phyloP scores from a whole-genome alignment of 208 protist species.

The Sergeia podlipaevii region DNA sequence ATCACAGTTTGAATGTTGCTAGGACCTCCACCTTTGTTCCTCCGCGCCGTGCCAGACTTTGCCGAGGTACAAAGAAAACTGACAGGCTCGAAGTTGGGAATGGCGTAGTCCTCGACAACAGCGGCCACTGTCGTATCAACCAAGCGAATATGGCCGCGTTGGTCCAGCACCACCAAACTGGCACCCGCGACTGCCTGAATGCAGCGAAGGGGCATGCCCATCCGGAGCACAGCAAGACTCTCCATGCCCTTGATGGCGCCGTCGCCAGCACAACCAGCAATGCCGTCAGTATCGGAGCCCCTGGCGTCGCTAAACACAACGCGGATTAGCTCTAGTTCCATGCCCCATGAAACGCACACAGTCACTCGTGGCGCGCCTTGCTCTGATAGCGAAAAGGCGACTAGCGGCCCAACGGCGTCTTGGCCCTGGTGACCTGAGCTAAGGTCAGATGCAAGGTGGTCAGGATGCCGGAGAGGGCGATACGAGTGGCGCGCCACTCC shows the following conservation, averaged over 20 bases:
- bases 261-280: no score
- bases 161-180: constrained; percentile 44
- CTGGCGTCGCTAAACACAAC: constrained; percentile 26
- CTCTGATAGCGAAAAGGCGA: constrained; percentile 41
- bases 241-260: constrained; percentile 22
- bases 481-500: constrained; percentile 32
- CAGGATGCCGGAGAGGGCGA: constrained; percentile 26
- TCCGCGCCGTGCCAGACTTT: no score
- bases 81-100: constrained; percentile 30
- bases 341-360: constrained; percentile 56
- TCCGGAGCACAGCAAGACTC: constrained; percentile 19
- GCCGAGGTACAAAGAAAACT: constrained; percentile 27
- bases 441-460: constrained; percentile 16
- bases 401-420: constrained; percentile 38
- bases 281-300: no score
- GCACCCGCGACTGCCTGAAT: constrained; percentile 33
- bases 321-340: constrained; percentile 49
- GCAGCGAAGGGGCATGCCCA: constrained; percentile 31
- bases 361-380: constrained; percentile 16
- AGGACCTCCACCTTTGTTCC: no score
- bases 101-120: constrained; percentile 46
- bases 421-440: no score
- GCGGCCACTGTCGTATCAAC: constrained; percentile 51
- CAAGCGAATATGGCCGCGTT: constrained; percentile 30
- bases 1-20: no score